A percentile compares a stretch with the other conserved stretches of the same genome.
phyloP scores from a whole-genome alignment of 2,329 filamentous ascomycete species.

The Phialemonium atrogriseum region DNA sequence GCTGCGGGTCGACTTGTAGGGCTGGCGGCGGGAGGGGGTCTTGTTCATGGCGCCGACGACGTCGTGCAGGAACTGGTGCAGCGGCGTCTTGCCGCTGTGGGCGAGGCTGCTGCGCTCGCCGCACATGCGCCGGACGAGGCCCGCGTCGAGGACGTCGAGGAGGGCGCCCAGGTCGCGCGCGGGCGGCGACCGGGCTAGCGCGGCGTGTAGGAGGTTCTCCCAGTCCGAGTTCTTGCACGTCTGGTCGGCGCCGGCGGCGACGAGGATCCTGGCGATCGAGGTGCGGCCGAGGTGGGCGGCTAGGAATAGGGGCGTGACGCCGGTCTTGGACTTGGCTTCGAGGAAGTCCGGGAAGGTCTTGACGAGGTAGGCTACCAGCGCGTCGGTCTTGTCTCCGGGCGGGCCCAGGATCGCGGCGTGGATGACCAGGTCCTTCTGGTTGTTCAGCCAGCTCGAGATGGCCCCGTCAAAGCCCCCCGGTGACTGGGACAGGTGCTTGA shows the following conservation, averaged over 20 bases:
- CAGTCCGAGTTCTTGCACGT: constrained; percentile 50
- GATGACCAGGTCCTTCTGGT: constrained; percentile 53
- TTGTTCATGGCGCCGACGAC: too few species aligned
- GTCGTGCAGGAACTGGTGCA: constrained; percentile 50
- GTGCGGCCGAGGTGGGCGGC: constrained; percentile 51
- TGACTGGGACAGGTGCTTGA: constrained; percentile 52
- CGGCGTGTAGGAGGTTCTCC: constrained; percentile 61
- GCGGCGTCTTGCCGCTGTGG: constrained; percentile 50
- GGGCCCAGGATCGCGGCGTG: constrained; percentile 54
- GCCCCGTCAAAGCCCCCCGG: constrained; percentile 55
- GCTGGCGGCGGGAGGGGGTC: neutral
- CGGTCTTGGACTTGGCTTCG: constrained; percentile 49
- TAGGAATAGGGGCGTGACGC: constrained; percentile 60
- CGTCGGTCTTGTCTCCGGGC: constrained; percentile 30
- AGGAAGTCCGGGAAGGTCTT: constrained; percentile 52
- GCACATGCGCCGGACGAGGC: constrained; percentile 49
- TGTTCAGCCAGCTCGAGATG: constrained; percentile 53
- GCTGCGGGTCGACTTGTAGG: constrained; percentile 20
- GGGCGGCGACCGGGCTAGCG: constrained; percentile 26
- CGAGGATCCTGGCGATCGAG: constrained; percentile 50
- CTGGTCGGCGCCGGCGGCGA: constrained; percentile 63
- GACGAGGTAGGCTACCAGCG: constrained; percentile 58
- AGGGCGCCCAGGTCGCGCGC: constrained; percentile 33
- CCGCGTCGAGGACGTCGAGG: constrained; percentile 48
- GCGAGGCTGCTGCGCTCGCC: constrained; percentile 45